A percentile compares a stretch with the other conserved stretches of the same genome.
phyloP scores from a whole-genome alignment of 2,329 filamentous ascomycete species.

The Sporothrix sp. region DNA sequence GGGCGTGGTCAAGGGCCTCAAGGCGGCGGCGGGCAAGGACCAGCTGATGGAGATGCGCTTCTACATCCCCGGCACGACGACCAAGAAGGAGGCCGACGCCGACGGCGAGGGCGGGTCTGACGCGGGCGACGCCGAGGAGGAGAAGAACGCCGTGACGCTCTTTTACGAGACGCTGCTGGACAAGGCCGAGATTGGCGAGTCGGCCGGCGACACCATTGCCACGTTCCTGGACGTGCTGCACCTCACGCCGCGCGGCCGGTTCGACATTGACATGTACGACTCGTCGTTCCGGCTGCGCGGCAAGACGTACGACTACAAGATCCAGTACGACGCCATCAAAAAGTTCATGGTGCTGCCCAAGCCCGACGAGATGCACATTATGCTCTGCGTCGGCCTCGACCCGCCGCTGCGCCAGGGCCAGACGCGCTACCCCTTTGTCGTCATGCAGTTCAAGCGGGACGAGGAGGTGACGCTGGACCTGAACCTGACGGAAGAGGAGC shows the following conservation, averaged over 20 bases:
- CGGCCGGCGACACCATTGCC: constrained; percentile 95
- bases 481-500: constrained; percentile 85
- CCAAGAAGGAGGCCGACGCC: constrained; percentile 58
- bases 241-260: constrained; percentile 95
- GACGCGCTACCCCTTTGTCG: constrained; percentile 93
- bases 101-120: constrained; percentile 61
- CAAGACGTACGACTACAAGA: constrained; percentile 99
- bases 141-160: constrained; percentile 91
- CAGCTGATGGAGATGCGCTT: constrained; percentile 98
- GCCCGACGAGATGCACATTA: constrained; percentile 92
- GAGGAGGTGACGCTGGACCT: constrained; percentile 94
- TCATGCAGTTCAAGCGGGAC: constrained; percentile 98
- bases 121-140: constrained; percentile 59
- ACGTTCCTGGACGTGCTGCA: constrained; percentile 95
- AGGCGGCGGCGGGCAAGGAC: constrained; percentile 78
- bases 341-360: constrained; percentile 98
- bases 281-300: constrained; percentile 91
- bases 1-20: constrained; percentile 70
- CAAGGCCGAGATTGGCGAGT: constrained; percentile 97
- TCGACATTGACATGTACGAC: constrained; percentile 99
- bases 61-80: constrained; percentile 88
- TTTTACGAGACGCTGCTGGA: constrained; percentile 98
- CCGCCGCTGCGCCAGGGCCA: constrained; percentile 93
- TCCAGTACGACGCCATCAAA: constrained; percentile 94
- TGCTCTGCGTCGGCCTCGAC: constrained; percentile 90